Conservation (phyloP, 768 basidiomycete species). For the Mycena latifolia region DNA sequence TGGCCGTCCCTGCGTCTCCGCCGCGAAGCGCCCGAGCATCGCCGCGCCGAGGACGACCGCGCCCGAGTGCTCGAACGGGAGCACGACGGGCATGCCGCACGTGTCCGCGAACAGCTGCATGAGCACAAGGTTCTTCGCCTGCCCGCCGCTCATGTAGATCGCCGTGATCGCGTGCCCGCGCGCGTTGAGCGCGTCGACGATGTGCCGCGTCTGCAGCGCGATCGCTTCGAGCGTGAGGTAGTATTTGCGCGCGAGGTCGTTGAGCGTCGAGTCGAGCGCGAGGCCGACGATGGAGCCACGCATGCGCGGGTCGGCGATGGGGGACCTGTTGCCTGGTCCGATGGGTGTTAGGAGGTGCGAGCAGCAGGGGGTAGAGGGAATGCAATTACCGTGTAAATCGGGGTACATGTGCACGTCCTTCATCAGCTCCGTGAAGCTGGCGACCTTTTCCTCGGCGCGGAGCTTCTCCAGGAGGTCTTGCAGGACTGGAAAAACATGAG, state of each 20-base stretch:
- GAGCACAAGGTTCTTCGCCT: slow-evolving; percentile 89
- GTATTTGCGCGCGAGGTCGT: slow-evolving; percentile 91
- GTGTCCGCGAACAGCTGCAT: slow-evolving; percentile 93
- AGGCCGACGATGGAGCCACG: slow-evolving; percentile 92
- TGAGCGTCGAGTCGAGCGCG: slow-evolving; percentile 78
- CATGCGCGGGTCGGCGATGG: slow-evolving; percentile 96
- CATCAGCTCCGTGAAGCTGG: slow-evolving; percentile 84
- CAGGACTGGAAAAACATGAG: slow-evolving; percentile 63
- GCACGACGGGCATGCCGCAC: slow-evolving; percentile 84
- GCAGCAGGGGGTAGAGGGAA: not conserved
- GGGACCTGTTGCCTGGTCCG: slow-evolving; percentile 89
- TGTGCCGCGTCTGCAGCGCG: slow-evolving; percentile 94
- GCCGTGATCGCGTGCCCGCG: slow-evolving; percentile 85
- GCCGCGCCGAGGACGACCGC: slow-evolving; percentile 95
- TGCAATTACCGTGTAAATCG: slow-evolving; percentile 83
- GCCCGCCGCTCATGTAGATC: slow-evolving; percentile 94
- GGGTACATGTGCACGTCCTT: slow-evolving; percentile 96
- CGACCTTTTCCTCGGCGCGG: slow-evolving; percentile 62
- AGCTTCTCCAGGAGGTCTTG: slow-evolving; percentile 80
- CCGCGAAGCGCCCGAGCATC: slow-evolving; percentile 92
- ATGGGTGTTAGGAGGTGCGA: slow-evolving; percentile 4
- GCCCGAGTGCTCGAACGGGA: slow-evolving; percentile 80
- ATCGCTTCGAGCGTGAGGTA: slow-evolving; percentile 93
- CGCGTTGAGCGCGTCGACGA: slow-evolving; percentile 89
- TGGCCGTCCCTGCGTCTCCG: slow-evolving; percentile 57